phyloP scores from a whole-genome alignment of 164 flowering plant species.

The Aristolochia fimbriata region DNA sequence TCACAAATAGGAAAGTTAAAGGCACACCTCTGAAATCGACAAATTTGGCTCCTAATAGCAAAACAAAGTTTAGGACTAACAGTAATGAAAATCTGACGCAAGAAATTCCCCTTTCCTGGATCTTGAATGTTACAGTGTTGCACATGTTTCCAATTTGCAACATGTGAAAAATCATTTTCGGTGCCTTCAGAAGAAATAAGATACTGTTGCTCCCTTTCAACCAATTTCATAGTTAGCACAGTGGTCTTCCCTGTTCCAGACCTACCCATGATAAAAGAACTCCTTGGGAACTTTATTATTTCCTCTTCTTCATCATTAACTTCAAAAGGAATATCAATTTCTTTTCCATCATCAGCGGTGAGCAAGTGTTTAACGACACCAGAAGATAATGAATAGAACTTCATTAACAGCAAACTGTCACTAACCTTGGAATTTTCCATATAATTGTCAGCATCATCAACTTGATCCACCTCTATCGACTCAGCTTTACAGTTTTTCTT shows the following conservation, averaged over 20 bases:
- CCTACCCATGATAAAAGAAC: constrained; percentile 64
- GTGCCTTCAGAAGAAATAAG: constrained; percentile 27
- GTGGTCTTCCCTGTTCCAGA: constrained; percentile 94
- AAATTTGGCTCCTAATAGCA: constrained; percentile 53
- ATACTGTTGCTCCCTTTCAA: constrained; percentile 37
- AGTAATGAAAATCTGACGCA: constrained; percentile 76
- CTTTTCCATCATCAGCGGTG: constrained; percentile 42
- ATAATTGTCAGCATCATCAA: constrained; percentile 13
- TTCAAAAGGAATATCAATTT: constrained; percentile 78
- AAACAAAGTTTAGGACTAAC: constrained; percentile 67
- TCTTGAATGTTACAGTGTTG: background rate
- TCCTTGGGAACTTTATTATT: constrained; percentile 38
- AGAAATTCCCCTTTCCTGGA: constrained; percentile 7
- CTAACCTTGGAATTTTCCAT: constrained; percentile 62
- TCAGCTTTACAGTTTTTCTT: constrained; percentile 17
- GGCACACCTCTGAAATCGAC: constrained; percentile 48
- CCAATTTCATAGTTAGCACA: constrained; percentile 60
- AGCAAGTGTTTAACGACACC: constrained; percentile 52
- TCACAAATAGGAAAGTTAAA: background rate
- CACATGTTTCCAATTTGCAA: constrained; percentile 1
- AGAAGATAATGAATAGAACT: constrained; percentile 63
- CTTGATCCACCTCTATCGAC: constrained; percentile 6
- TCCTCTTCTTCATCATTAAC: constrained; percentile 55
- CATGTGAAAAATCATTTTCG: background rate
- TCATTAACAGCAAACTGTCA: constrained; percentile 73